Base-by-base conservation (phyloP, 768 basidiomycete species). In the Phlegmacium glaucopus region DNA sequence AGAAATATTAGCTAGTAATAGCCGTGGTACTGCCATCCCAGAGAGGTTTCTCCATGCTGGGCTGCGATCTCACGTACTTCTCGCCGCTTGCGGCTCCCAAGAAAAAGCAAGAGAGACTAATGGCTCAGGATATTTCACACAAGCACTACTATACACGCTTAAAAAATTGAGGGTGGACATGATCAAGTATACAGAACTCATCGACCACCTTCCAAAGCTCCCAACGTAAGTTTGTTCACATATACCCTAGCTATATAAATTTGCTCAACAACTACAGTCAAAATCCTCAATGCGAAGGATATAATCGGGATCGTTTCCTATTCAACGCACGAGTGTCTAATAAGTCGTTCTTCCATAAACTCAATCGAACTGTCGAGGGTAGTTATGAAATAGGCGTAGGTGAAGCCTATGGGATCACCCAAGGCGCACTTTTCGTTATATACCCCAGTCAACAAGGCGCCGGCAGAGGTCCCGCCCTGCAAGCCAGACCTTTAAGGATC, bases 211-310 rank as follows among this genome's bases (percentile, higher is more conserved):
- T 9, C 17, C 29, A n/a, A 22, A 32, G 28, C n/a, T 42, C n/a
- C 38, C 32, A n/a, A 34, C 11, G 32, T 34, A 34, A 11, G 32
- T 34, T n/a, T 3, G 32, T 34, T 34, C 10, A n/a, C 32, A 10
- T 6, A 4, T 2, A 34, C 6, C 2, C 32, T 34, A 2, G 32
- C 11, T 11, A 10, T 34, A 10, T 34, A 34, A 34, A n/a, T n/a
- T n/a, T 4, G 32, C 6, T 10, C 32, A 34, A n/a, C 15, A 3
- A 41, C n/a, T 2, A 9, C 16, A 56, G 55, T 9, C 55, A 56
- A 48, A 46, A 51, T 44, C 55, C 52, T 11, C 52, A 49, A 15
- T 53, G 52, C 28, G 55, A 56, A 36, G 55, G 55, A 10, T 26
- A 32, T 28, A 22, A 43, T 32, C 32, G 28, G 16, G 34, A 27